phyloP scores from a whole-genome alignment of 257 asterid genomes.

The Jacaranda copaia region DNA sequence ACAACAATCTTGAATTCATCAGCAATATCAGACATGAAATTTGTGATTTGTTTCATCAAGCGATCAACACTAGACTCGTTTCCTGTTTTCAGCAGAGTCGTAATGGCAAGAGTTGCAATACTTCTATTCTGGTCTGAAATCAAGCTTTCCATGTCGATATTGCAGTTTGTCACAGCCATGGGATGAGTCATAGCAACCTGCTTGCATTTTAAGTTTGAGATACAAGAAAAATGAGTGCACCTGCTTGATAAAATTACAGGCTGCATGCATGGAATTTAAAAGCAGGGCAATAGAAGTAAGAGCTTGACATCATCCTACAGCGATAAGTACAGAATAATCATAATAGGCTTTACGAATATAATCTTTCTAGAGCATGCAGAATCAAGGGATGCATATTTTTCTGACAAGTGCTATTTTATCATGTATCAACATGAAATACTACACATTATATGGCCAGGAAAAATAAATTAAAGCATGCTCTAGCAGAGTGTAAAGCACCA shows the following conservation, averaged over 20 bases:
- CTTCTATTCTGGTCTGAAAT: slow-evolving; percentile 84
- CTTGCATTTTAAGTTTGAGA: slow-evolving; percentile 36
- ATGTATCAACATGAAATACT: too few relatives aligned
- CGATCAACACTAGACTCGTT: slow-evolving; percentile 95
- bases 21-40: slow-evolving; percentile 96
- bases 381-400: too few relatives aligned
- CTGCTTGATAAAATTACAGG: neutral
- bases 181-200: slow-evolving; percentile 99
- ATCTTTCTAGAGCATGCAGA: neutral
- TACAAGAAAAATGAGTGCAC: slow-evolving; percentile 19
- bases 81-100: slow-evolving; percentile 94
- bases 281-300: slow-evolving; percentile 23
- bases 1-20: slow-evolving; percentile 98
- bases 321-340: slow-evolving; percentile 23
- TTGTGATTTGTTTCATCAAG: slow-evolving; percentile 92
- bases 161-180: slow-evolving; percentile 91
- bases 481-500: neutral
- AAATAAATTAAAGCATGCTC: neutral
- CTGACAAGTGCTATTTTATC: too few relatives aligned
- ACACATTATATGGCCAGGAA: neutral
- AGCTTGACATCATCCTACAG: neutral
- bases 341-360: neutral
- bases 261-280: neutral
- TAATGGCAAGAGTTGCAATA: slow-evolving; percentile 60
- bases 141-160: slow-evolving; percentile 96